Percentiles rank a stretch among this genome's conserved stretches.
Conservation (phyloP, 108 stramenopile species). For the Cyclotella atomus region DNA sequence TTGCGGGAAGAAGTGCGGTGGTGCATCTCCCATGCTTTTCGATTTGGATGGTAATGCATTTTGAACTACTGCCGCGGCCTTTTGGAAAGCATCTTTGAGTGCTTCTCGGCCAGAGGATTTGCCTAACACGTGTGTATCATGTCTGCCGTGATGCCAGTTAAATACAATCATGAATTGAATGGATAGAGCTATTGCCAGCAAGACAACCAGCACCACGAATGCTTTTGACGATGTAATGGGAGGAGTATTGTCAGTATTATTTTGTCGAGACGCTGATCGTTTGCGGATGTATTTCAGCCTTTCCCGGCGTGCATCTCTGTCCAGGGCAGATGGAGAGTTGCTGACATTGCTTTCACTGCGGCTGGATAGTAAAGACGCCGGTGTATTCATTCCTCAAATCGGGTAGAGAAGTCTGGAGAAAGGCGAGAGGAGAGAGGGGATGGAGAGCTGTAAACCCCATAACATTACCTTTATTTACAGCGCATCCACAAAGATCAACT, state of each 20-base stretch:
- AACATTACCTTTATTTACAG: no score
- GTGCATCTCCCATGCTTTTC: not conserved
- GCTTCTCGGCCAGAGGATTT: constrained; percentile 5
- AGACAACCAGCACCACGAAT: constrained; percentile 22
- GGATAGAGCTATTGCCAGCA: constrained; percentile 29
- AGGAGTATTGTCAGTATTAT: constrained; percentile 3
- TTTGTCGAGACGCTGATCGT: constrained; percentile 11
- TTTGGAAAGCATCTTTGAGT: not conserved
- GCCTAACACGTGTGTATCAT: constrained; percentile 41
- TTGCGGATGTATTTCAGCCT: constrained; percentile 1
- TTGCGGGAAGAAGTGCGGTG: constrained; percentile 3
- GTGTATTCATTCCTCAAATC: no score
- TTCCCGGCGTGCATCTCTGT: not conserved
- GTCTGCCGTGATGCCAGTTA: constrained; percentile 44
- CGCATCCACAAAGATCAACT: no score
- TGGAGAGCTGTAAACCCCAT: no score
- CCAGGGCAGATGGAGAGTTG: no score
- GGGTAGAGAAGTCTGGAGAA: no score
- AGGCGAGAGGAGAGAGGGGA: no score
- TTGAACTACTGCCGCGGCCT: not conserved
- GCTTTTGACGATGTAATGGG: constrained; percentile 32
- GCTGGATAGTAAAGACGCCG: no score
- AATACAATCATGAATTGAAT: constrained; percentile 49
- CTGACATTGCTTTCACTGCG: no score
- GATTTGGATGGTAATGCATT: not conserved